phyloP scores from a whole-genome alignment of 78 protist species.

The Dictyostelium brefeldianum region DNA sequence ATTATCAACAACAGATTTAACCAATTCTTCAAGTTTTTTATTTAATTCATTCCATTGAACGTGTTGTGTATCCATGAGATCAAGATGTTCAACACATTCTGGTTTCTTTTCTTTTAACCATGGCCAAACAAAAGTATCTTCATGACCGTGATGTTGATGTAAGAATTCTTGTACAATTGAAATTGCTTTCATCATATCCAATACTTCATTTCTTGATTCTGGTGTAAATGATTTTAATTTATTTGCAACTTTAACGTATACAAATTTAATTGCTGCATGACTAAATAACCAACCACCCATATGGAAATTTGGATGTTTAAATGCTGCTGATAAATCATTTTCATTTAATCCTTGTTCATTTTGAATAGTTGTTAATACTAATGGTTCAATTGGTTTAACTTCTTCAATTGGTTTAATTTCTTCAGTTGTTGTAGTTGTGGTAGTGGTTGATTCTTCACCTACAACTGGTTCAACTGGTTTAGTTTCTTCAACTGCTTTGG shows the following conservation, averaged over 20 bases:
- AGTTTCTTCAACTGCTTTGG: neutral
- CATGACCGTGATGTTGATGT: constrained; percentile 44
- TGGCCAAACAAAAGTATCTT: constrained; percentile 35
- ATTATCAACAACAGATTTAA: neutral
- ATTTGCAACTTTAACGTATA: neutral
- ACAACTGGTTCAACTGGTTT: constrained; percentile 19
- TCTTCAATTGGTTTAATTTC: neutral
- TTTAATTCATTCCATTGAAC: constrained; percentile 14
- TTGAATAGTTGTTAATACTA: neutral
- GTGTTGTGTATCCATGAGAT: constrained; percentile 30
- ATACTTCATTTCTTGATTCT: neutral
- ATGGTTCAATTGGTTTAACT: constrained; percentile 1
- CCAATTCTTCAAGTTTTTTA: neutral
- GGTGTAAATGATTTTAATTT: constrained; percentile 27
- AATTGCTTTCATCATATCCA: neutral
- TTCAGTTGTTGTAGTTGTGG: neutral
- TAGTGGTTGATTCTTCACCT: neutral
- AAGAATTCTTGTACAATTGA: neutral
- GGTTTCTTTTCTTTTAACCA: constrained; percentile 3
- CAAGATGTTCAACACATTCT: neutral
- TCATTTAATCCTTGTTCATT: neutral
- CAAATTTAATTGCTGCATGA: neutral
- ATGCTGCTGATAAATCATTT: constrained; percentile 13
- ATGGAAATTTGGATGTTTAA: constrained; percentile 26
- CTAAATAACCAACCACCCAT: constrained; percentile 54